phyloP scores from a whole-genome alignment of 1,284 basidiomycete species.

The Pseudozyma sp. region DNA sequence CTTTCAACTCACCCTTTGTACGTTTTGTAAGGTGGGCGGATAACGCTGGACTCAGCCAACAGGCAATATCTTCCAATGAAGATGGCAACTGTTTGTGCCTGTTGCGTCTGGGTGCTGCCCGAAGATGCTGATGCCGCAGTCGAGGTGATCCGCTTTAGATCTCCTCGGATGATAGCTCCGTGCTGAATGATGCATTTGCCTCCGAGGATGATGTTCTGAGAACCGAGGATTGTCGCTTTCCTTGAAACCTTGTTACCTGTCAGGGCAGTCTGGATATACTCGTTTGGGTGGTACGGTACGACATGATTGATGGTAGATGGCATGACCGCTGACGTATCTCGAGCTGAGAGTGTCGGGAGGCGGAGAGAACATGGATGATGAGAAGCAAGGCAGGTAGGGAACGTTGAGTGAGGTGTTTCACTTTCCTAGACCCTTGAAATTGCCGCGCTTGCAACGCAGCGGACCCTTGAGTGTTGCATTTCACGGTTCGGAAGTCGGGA shows the following conservation, averaged over 20 bases:
- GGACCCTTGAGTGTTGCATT: background rate
- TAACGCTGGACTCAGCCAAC: conserved; percentile 86
- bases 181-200: conserved; percentile 96
- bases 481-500: conserved; percentile 21
- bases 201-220: conserved; percentile 95
- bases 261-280: conserved; percentile 71
- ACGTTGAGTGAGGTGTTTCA: too few relatives aligned
- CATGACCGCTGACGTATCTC: conserved; percentile 11
- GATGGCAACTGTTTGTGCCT: conserved; percentile 79
- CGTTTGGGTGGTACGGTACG: conserved; percentile 40
- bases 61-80: conserved; percentile 91
- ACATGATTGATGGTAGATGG: conserved; percentile 36
- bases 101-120: conserved; percentile 11
- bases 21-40: conserved; percentile 75
- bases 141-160: conserved; percentile 75
- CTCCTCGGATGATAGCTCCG: conserved; percentile 87
- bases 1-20: conserved; percentile 75
- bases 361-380: background rate
- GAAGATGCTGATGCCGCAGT: conserved; percentile 80
- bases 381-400: background rate
- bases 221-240: conserved; percentile 90
- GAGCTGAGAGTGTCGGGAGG: background rate
- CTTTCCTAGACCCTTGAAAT: background rate
- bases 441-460: background rate
- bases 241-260: conserved; percentile 93